These are phyloP conservation scores for Lathyrus tuberosus DNA, from an alignment of 306 rosid species.

Conservation along the genomic window DNA sequence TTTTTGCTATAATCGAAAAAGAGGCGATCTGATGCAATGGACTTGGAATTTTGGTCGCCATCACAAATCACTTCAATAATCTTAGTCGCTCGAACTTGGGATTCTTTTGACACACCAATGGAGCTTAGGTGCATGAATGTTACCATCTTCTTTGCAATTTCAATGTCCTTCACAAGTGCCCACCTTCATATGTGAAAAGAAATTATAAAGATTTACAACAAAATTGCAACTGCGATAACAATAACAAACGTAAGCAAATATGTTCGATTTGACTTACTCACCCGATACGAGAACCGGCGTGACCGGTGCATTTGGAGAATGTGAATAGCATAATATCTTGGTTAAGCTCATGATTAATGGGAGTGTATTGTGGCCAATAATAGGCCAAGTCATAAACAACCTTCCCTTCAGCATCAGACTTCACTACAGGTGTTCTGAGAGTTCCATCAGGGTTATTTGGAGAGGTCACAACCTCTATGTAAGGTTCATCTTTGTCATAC, in stretches of 20 bases:
- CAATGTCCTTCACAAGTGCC: slow-evolving; percentile 81
- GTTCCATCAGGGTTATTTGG: slow-evolving; percentile 89
- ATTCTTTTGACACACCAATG: slow-evolving; percentile 80
- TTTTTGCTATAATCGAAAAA: slow-evolving; percentile 51
- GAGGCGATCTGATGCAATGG: slow-evolving; percentile 38
- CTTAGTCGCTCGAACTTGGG: slow-evolving; percentile 72
- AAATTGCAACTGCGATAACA: neutral
- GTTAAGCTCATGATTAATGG: slow-evolving; percentile 58
- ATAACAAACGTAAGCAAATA: no score
- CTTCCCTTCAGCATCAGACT: slow-evolving; percentile 42
- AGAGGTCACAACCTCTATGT: slow-evolving; percentile 70
- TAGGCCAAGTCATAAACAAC: slow-evolving; percentile 75
- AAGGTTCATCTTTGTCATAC: slow-evolving; percentile 55
- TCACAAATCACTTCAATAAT: slow-evolving; percentile 65
- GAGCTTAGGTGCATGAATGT: slow-evolving; percentile 59
- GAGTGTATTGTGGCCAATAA: slow-evolving; percentile 87
- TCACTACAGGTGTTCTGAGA: slow-evolving; percentile 49
- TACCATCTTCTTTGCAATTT: slow-evolving; percentile 69
- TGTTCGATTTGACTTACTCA: slow-evolving; percentile 15
- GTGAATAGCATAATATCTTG: slow-evolving; percentile 80
- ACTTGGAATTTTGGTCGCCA: slow-evolving; percentile 47
- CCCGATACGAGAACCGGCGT: slow-evolving; percentile 94
- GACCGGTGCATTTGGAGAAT: slow-evolving; percentile 89
- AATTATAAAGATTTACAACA: neutral
- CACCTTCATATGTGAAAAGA: slow-evolving; percentile 46